Base-by-base conservation (phyloP, 768 basidiomycete species). In the Neoboletus magnificus region DNA sequence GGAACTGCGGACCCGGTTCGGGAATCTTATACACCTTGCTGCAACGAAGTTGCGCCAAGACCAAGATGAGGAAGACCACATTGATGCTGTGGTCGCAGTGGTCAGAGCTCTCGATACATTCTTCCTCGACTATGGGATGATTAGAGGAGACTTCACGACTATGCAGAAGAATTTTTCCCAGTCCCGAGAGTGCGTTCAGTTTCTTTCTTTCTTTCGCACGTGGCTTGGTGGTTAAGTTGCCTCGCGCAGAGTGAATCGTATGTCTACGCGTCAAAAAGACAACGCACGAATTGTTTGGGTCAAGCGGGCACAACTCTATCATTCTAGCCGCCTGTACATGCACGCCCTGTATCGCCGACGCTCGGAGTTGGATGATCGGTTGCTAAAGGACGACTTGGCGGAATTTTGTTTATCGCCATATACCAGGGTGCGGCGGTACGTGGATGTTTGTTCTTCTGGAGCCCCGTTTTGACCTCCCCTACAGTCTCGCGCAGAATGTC, bases 361-460 rank as follows among this genome's bases (percentile, higher is more conserved):
- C 29, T 86, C 87, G 10, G 79, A 76, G 33, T 76, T 90, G n/a
- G 90, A 92, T 57, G 89, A 92, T 66, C 73, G 71, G 56, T 73
- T 93, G 22, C 73, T 93, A 8, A 72, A 59, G 52, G 66, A 74
- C 7, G 88, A 90, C 65, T 70, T 93, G 20, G 77, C 85, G 11
- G 87, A 89, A 60, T 71, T 92, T 37, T 88, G 89, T 37, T 74
- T 93, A 23, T 93, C 91, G 0, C 86, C 85, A 4, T 93, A 93
- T 64, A 89, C 87, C 6, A 76, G 89, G 60, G 80, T 91, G 51
- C 75, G 90, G 66, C 82, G 86, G 90, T 91, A 61, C 62, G 76
- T 61, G 29, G 32, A 47, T 20, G 35, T 11, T 25, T 51, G n/a
- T 15, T 48, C n/a, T 32, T 41, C 27, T 53, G 9, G 43, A 16